Evolutionary conservation across 768 basidiomycete species (phyloP).

Genomic region (Sarcodon sp.): DNA sequence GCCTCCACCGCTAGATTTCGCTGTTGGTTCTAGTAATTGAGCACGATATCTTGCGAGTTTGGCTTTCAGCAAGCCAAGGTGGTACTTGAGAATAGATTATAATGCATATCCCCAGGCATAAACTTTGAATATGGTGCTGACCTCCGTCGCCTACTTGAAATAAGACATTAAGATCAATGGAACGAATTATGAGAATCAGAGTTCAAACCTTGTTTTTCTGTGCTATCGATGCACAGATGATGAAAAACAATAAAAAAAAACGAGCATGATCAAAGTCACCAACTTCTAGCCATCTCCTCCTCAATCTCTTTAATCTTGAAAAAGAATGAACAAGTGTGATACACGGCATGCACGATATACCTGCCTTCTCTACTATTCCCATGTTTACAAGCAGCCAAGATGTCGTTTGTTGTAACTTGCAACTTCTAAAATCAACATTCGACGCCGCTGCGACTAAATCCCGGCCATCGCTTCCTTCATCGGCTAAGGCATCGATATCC

Average conservation of each 20-base stretch:
- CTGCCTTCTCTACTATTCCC: slow-evolving; percentile 90
- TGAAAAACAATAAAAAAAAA: background rate
- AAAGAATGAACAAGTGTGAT: background rate
- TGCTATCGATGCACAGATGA: slow-evolving; percentile 27
- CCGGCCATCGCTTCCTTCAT: background rate
- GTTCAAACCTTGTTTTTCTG: slow-evolving; percentile 84
- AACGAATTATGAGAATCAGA: background rate
- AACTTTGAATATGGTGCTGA: too few species aligned
- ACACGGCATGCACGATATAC: background rate
- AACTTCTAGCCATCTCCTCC: slow-evolving; percentile 97
- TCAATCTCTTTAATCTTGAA: slow-evolving; percentile 88
- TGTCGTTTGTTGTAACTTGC: background rate
- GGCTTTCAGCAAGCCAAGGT: slow-evolving; percentile 87
- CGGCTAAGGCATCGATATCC: background rate
- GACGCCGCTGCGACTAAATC: background rate
- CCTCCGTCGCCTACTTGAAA: background rate
- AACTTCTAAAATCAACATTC: background rate
- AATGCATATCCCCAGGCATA: too few species aligned
- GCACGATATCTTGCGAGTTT: slow-evolving; percentile 92
- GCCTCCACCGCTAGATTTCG: slow-evolving; percentile 71
- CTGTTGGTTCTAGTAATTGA: slow-evolving; percentile 83
- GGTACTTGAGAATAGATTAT: slow-evolving; percentile 36
- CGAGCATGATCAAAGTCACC: slow-evolving; percentile 17
- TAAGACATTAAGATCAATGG: slow-evolving; percentile 4
- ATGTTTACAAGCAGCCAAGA: slow-evolving; percentile 29